Percentiles rank a stretch among this genome's conserved stretches.
phyloP scores from a whole-genome alignment of 257 asterid genomes.

The Solanum bulbocastanum region DNA sequence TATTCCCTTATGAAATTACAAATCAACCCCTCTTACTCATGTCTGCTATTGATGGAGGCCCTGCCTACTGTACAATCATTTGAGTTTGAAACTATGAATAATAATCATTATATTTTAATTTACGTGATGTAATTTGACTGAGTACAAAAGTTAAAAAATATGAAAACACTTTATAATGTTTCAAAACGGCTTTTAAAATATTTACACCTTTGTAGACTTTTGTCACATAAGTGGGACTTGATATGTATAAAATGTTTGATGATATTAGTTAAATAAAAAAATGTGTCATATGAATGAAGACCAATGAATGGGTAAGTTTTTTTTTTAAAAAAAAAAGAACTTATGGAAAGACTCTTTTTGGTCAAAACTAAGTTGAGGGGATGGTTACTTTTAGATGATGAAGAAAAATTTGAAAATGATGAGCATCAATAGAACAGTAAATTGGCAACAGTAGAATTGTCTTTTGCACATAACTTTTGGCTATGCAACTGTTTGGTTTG shows the following conservation, averaged over 20 bases:
- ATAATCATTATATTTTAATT: not conserved
- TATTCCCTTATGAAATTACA: not conserved
- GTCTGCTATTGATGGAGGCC: not conserved
- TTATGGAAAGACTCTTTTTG: not conserved
- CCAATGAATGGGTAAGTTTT: too few relatives aligned
- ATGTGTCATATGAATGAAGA: not conserved
- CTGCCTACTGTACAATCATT: not conserved
- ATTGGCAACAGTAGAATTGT: not conserved
- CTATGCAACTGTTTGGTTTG: not conserved
- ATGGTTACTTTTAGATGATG: not conserved
- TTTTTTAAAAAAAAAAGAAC: not conserved
- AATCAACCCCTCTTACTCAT: not conserved
- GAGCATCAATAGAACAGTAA: slow-evolving; percentile 6
- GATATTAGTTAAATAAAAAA: too few relatives aligned
- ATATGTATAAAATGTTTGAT: too few relatives aligned
- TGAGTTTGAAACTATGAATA: not conserved
- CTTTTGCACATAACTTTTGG: slow-evolving; percentile 1
- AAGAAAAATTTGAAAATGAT: not conserved
- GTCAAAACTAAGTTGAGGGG: not conserved
- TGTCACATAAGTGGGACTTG: not conserved
- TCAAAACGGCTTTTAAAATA: too few relatives aligned
- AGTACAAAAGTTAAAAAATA: not conserved
- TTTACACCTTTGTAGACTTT: too few relatives aligned
- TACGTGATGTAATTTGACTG: not conserved
- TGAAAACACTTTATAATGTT: too few relatives aligned